phyloP scores from a whole-genome alignment of 2,329 filamentous ascomycete genomes.

The Xylariomycetidae sp. region DNA sequence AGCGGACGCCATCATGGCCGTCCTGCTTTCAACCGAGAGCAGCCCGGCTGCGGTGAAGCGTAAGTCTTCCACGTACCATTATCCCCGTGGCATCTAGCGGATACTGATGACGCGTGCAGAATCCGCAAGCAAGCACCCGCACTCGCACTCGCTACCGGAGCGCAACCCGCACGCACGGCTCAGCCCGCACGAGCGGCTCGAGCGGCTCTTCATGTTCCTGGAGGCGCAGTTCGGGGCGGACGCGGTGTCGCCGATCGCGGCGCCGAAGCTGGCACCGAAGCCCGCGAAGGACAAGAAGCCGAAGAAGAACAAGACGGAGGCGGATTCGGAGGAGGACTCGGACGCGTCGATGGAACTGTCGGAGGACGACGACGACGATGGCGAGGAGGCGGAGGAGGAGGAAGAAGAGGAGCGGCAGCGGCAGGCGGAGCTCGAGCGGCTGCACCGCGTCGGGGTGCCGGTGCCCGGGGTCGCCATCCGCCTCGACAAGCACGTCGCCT shows the following conservation, averaged over 20 bases:
- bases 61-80: conserved; percentile 34
- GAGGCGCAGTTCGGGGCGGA: conserved; percentile 92
- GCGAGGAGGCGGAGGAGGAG: conserved; percentile 36
- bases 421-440: conserved; percentile 64
- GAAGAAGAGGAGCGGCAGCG: conserved; percentile 47
- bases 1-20: conserved; percentile 93
- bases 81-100: conserved; percentile 1
- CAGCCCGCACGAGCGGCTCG: conserved; percentile 68
- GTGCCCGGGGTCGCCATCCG: conserved; percentile 83
- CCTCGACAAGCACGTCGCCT: conserved; percentile 81
- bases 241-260: conserved; percentile 70
- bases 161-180: conserved; percentile 70
- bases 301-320: conserved; percentile 28
- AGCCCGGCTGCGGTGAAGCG: conserved; percentile 92
- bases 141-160: conserved; percentile 35
- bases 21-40: conserved; percentile 86
- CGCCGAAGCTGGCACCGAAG: conserved; percentile 47
- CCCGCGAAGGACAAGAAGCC: conserved; percentile 26
- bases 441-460: conserved; percentile 80
- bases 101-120: conserved; percentile 32
- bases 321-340: conserved; percentile 23
- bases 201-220: conserved; percentile 88
- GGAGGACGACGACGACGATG: conserved; percentile 31
- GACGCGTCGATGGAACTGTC: conserved; percentile 32
- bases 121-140: conserved; percentile 50